These are phyloP conservation scores for Exophiala phaeomuriformis DNA, from an alignment of 2,329 filamentous ascomycete species.

Conservation along the genomic window DNA sequence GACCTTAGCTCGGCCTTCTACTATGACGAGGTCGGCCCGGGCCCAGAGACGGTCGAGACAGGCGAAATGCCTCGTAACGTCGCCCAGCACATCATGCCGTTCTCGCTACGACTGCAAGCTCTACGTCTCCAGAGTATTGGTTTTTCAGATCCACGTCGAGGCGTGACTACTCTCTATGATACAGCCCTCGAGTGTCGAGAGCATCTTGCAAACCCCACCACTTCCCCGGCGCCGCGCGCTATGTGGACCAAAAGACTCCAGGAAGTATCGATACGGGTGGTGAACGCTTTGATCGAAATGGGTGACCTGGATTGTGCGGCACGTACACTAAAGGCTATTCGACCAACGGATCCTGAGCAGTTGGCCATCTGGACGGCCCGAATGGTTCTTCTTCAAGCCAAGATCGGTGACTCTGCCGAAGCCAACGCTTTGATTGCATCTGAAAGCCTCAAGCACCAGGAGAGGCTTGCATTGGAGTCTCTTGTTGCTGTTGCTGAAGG, in stretches of 20 bases:
- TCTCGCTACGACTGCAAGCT: constrained; percentile 74
- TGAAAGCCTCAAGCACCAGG: constrained; percentile 35
- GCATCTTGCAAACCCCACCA: constrained; percentile 47
- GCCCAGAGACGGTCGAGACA: constrained; percentile 28
- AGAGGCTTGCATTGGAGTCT: constrained; percentile 48
- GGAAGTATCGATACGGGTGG: constrained; percentile 63
- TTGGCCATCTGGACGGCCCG: constrained; percentile 29
- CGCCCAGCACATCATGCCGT: constrained; percentile 70
- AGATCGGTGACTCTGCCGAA: constrained; percentile 66
- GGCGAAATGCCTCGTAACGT: constrained; percentile 58
- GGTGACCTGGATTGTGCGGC: constrained; percentile 75
- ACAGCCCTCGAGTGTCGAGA: constrained; percentile 69
- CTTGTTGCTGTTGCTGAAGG: constrained; percentile 73
- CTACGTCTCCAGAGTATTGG: constrained; percentile 79
- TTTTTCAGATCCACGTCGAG: constrained; percentile 73
- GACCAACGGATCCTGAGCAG: constrained; percentile 29
- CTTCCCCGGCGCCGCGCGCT: constrained; percentile 49
- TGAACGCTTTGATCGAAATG: constrained; percentile 55
- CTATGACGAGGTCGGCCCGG: constrained; percentile 30
- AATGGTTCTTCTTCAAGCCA: constrained; percentile 63
- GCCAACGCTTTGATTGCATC: constrained; percentile 51
- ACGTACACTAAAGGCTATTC: constrained; percentile 60
- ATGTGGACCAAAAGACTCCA: constrained; percentile 65
- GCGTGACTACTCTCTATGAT: constrained; percentile 86
- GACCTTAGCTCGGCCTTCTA: constrained; percentile 54